Evolutionary conservation across 768 basidiomycete genomes (phyloP).

Genomic region (Tephrocybe sp.): DNA sequence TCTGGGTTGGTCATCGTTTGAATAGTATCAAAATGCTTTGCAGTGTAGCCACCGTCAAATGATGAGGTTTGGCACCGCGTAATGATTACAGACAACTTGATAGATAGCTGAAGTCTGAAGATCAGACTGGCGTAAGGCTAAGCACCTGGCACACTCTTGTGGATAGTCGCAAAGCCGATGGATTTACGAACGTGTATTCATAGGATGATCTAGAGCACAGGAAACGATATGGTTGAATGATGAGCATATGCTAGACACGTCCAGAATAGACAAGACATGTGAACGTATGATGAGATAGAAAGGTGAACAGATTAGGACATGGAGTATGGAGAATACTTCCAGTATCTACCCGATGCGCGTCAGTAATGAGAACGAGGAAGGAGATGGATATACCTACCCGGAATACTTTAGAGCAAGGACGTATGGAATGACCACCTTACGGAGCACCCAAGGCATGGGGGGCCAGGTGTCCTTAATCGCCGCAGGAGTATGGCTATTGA

Average conservation of each 20-base stretch:
- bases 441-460: slow-evolving; percentile 34
- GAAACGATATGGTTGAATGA: too few relatives aligned
- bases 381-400: slow-evolving; percentile 24
- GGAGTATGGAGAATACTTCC: slow-evolving; percentile 35
- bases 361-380: background rate
- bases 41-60: too few relatives aligned
- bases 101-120: too few relatives aligned
- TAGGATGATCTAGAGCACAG: too few relatives aligned
- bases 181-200: too few relatives aligned
- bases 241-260: too few relatives aligned
- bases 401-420: slow-evolving; percentile 31
- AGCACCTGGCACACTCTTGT: too few relatives aligned
- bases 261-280: too few relatives aligned
- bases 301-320: slow-evolving; percentile 18
- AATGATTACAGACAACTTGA: too few relatives aligned
- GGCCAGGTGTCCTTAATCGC: slow-evolving; percentile 37
- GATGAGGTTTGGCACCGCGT: too few relatives aligned
- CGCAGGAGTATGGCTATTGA: slow-evolving; percentile 34
- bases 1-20: slow-evolving; percentile 2
- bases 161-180: too few relatives aligned
- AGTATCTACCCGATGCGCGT: slow-evolving; percentile 25
- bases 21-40: background rate
- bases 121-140: too few relatives aligned
- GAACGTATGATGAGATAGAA: background rate
- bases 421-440: slow-evolving; percentile 34